phyloP scores from a whole-genome alignment of 1,284 basidiomycete species.

The Sanguinoderma infundibulare region DNA sequence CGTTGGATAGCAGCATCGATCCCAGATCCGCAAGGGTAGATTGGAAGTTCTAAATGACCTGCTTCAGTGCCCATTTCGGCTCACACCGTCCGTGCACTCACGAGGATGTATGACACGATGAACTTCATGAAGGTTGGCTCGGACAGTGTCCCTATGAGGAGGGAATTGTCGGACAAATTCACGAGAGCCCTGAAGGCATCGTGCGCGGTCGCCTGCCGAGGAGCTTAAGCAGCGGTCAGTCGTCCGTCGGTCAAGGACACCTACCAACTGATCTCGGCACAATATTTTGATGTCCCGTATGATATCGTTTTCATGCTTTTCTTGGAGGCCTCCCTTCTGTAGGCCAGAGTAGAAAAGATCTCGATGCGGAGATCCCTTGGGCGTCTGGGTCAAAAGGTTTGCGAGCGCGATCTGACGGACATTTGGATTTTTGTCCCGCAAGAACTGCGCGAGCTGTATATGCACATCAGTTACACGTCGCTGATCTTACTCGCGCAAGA shows the following conservation, averaged over 20 bases:
- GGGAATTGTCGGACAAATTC: conserved; percentile 89
- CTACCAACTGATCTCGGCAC: conserved; percentile 84
- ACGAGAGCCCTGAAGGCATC: conserved; percentile 95
- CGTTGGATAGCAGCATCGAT: conserved; percentile 95
- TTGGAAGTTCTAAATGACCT: conserved; percentile 73
- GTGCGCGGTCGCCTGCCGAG: conserved; percentile 81
- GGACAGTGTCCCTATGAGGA: conserved; percentile 72
- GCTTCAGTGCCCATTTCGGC: not conserved
- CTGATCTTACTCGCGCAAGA: not conserved
- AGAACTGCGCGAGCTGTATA: conserved; percentile 74
- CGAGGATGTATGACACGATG: conserved; percentile 90
- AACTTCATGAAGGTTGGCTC: conserved; percentile 83
- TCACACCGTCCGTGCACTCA: conserved; percentile 44
- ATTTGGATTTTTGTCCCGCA: conserved; percentile 87
- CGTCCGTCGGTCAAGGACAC: not conserved
- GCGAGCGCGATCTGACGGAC: conserved; percentile 87
- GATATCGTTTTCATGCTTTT: conserved; percentile 67
- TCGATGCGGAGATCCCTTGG: conserved; percentile 71
- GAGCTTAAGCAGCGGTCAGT: not conserved
- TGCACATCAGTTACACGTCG: not conserved
- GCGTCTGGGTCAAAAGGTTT: conserved; percentile 83
- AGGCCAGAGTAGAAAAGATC: conserved; percentile 74
- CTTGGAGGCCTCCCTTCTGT: conserved; percentile 58
- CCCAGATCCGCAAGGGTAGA: conserved; percentile 93
- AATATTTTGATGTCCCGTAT: conserved; percentile 82